These are phyloP conservation scores for Rutstroemia sp. DNA, from an alignment of 2,329 filamentous ascomycete species.

Conservation along the genomic window DNA sequence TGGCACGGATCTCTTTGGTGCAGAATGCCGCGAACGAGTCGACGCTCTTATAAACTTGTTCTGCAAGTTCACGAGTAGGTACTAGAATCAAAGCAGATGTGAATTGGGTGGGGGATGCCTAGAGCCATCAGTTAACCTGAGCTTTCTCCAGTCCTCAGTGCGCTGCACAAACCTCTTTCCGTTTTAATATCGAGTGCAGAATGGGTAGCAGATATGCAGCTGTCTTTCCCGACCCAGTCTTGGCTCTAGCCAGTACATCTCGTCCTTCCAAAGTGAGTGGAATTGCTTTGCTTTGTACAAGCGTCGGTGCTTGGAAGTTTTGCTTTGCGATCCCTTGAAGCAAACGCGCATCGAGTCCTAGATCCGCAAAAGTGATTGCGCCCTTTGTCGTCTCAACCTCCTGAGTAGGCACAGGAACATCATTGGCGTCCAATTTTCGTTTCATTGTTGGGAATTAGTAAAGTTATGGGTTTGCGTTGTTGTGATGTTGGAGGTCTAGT, in stretches of 20 bases:
- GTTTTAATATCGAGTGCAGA: constrained; percentile 74
- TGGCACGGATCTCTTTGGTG: constrained; percentile 70
- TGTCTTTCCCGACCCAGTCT: constrained; percentile 95
- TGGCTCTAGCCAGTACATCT: constrained; percentile 85
- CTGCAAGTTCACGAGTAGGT: constrained; percentile 87
- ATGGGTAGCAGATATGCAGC: constrained; percentile 90
- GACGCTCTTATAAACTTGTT: constrained; percentile 77
- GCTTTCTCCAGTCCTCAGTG: constrained; percentile 63
- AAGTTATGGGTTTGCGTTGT: not conserved
- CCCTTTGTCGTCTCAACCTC: constrained; percentile 26
- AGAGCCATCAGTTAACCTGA: constrained; percentile 24
- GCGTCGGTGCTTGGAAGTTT: constrained; percentile 79
- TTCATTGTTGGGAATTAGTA: constrained; percentile 40
- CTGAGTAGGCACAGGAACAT: constrained; percentile 37
- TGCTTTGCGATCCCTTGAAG: constrained; percentile 80
- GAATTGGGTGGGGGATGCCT: constrained; percentile 43
- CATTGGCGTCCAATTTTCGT: constrained; percentile 51
- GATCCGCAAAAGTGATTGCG: constrained; percentile 56
- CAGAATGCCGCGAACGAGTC: constrained; percentile 75
- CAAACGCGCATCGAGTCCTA: constrained; percentile 77
- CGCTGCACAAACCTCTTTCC: constrained; percentile 50
- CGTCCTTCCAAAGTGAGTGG: constrained; percentile 80
- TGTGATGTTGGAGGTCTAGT: constrained; percentile 1
- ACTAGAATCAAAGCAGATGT: constrained; percentile 83
- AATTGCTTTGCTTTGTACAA: constrained; percentile 80